Base-by-base conservation (phyloP, 176 grass and related monocot genomes). In the Cenchrus fungigraminus region DNA sequence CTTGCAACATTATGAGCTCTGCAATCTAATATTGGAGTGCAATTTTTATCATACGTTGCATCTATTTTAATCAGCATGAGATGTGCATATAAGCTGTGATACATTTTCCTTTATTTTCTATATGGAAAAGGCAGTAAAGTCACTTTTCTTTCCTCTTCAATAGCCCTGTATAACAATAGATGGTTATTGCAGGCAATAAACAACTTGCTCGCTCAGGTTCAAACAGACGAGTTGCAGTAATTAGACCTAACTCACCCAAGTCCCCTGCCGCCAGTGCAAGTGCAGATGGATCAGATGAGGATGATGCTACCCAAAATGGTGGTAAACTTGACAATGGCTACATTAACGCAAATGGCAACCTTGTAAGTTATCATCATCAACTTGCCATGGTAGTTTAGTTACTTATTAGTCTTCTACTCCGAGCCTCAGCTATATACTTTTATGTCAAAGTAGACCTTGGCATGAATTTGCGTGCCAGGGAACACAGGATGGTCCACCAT, bases 231-330 rank as follows among this genome's bases (percentile, higher is more conserved):
- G 79, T 81, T 67, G 83, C 75, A 76, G 83, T 88, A 74, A 86
- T 94, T 54, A 85, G 89, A 64, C 81, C 86, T 83, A 89, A 83
- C 66, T 97, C 95, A 79, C 95, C 92, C 51, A 97, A 91, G 59
- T 97, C 92, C 67, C 90, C 92, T 85, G 79, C 85, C 56, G 82
- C 84, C 64, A 92, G 88, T 83, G 83, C 86, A 72, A 89, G 90
- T 91, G 59, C 73, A 87, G 95, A 91, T 40, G 92, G 86, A 87
- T 92, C 89, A 54, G 90, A 90, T 49, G 87, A 91, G 60, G 94
- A 91, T 57, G 88, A 76, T 32, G 67, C 29, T 73, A 53, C 76
- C 17, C 81, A 91, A 51, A 82, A 76, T 52, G 87, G 86, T 91
- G 57, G 67, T 51, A 97, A 94, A 90, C 83, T 81, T 77, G 90